Base-by-base conservation (phyloP, 2,329 filamentous ascomycete genomes). In the Clarireedia monteithiana region DNA sequence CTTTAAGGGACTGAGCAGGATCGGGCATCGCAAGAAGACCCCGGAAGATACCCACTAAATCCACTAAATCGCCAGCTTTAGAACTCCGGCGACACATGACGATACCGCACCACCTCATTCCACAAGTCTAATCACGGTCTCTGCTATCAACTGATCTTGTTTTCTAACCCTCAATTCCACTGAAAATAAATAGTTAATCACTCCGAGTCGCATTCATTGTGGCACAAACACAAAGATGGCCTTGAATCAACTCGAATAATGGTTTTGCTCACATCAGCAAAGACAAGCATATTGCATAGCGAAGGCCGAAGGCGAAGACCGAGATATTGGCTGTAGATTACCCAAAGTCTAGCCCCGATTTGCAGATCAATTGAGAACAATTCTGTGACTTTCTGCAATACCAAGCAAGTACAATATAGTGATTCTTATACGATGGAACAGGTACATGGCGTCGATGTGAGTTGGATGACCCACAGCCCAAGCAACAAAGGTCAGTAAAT, bases 381-480 rank as follows among this genome's bases (percentile, higher is more conserved):
- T 30, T 30, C 23, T 36, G 6, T 6, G 30, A 17, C 23, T 23
- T 36, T 30, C 10, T 15, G 48, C 30, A 42, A 30, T 39, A 6
- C 15, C 30, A 26, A 38, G 12, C 5, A 26, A 7, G 30, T n/a
- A 12, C 30, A 50, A n/a, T 14, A 52, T 40, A 15, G n/a, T 46
- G 12, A 14, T 46, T 24, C 34, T 36, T 50, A 45, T 30, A 60
- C 40, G 17, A 70, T 70, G 68, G 67, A 70, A 60, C 64, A 59
- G 49, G 59, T 68, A 50, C 66, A 67, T 52, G 67, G 66, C 14
- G 65, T 70, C 20, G 67, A 69, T 59, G 62, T 69, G 40, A 67
- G 64, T 38, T 70, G 67, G 67, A 67, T 70, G 64, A 67, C 58
- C 63, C 63, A 67, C 27, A 64, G 59, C 48, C 55, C 60, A 39